A percentile compares a stretch with the other conserved stretches of the same genome.
Evolutionary conservation across 768 basidiomycete species (phyloP).

Genomic region (Coprinopsis marcescibilis): DNA sequence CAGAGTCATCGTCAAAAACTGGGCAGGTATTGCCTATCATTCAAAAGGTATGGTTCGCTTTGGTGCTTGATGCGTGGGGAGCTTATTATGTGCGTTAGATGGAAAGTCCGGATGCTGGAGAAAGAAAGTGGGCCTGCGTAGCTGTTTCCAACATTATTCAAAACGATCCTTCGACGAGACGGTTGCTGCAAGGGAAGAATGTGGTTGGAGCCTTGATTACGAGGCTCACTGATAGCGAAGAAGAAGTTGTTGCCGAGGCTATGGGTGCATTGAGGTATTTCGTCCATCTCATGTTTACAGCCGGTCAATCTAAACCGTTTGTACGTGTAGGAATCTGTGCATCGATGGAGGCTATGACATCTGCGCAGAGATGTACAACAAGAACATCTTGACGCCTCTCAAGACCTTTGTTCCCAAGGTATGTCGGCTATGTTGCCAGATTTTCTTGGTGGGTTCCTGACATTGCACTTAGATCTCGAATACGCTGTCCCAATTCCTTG

Average conservation of each 20-base stretch:
- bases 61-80: slow-evolving; percentile 7
- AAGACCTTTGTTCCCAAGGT: slow-evolving; percentile 78
- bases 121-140: slow-evolving; percentile 94
- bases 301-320: slow-evolving; percentile 3
- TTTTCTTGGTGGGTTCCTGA: not conserved
- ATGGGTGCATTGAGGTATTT: slow-evolving; percentile 79
- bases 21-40: slow-evolving; percentile 83
- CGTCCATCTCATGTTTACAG: too few species aligned
- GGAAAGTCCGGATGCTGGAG: slow-evolving; percentile 66
- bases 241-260: slow-evolving; percentile 89
- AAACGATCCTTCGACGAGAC: slow-evolving; percentile 88
- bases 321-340: slow-evolving; percentile 67
- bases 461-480: slow-evolving; percentile 70
- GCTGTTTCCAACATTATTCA: slow-evolving; percentile 94
- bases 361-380: slow-evolving; percentile 96
- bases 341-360: slow-evolving; percentile 95
- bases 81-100: slow-evolving; percentile 41
- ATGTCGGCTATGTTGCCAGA: slow-evolving; percentile 1
- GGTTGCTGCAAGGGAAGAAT: slow-evolving; percentile 87
- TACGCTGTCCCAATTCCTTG: slow-evolving; percentile 62
- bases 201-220: slow-evolving; percentile 82
- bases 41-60: slow-evolving; percentile 60
- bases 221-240: slow-evolving; percentile 82
- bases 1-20: slow-evolving; percentile 67
- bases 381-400: slow-evolving; percentile 78